phyloP scores from a whole-genome alignment of 164 flowering plant genomes.

The Kingdonia uniflora region DNA sequence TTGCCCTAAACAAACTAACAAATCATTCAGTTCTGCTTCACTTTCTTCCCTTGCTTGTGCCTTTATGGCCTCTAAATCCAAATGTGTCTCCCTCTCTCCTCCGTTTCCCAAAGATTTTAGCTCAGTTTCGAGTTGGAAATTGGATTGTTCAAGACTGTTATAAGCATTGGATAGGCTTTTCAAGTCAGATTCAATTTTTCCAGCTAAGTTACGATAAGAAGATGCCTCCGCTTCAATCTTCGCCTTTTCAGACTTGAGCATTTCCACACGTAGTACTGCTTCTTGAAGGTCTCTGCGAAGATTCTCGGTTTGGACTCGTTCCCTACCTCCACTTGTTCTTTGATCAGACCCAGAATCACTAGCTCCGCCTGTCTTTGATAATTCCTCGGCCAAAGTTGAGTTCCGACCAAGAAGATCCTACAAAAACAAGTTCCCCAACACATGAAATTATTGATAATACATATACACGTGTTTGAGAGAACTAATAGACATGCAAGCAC shows the following conservation, averaged over 20 bases:
- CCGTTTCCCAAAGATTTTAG: slow-evolving; percentile 43
- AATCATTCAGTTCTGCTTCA: slow-evolving; percentile 77
- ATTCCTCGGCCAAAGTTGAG: slow-evolving; percentile 78
- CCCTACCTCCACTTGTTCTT: slow-evolving; percentile 34
- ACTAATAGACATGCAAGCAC: no score
- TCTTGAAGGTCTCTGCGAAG: slow-evolving; percentile 71
- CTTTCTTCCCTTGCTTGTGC: slow-evolving; percentile 88
- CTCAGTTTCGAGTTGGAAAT: slow-evolving; percentile 62
- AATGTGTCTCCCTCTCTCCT: slow-evolving; percentile 17
- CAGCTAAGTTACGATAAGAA: slow-evolving; percentile 43
- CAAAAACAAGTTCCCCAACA: slow-evolving; percentile 2
- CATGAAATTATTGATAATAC: no score
- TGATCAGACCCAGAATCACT: slow-evolving; percentile 31
- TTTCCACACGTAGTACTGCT: slow-evolving; percentile 53
- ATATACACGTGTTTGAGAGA: no score
- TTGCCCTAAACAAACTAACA: slow-evolving; percentile 93
- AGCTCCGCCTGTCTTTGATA: slow-evolving; percentile 52
- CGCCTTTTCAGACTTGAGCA: slow-evolving; percentile 58
- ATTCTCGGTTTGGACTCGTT: slow-evolving; percentile 60
- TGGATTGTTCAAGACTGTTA: slow-evolving; percentile 82
- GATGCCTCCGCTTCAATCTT: slow-evolving; percentile 60
- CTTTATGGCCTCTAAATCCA: slow-evolving; percentile 52
- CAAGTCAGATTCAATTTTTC: slow-evolving; percentile 69
- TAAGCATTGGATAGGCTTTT: slow-evolving; percentile 87
- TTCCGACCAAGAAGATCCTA: slow-evolving; percentile 86